Conservation (phyloP, 345 rosid genomes). For the Salix caprea region DNA sequence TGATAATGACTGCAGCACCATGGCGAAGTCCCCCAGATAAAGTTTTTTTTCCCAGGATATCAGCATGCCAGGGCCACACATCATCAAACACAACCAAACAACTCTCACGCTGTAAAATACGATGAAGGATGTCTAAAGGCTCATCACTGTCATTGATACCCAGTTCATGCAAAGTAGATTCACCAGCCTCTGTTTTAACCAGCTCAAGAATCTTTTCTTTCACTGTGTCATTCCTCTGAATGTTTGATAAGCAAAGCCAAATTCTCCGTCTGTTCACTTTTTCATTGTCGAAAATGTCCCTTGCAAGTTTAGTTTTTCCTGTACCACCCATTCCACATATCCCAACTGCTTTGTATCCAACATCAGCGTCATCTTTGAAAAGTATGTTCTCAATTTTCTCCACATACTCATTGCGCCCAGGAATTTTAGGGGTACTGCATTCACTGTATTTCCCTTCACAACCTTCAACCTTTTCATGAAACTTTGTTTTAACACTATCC, state of each 20-base stretch:
- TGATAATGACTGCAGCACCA: background rate
- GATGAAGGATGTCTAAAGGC: no score
- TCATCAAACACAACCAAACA: background rate
- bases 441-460: background rate
- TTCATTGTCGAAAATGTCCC: background rate
- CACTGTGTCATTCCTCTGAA: background rate
- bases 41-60: background rate
- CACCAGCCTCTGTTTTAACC: background rate
- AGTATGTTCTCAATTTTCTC: background rate
- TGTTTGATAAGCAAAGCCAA: background rate
- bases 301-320: slow-evolving; percentile 1
- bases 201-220: background rate
- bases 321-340: background rate
- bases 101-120: no score
- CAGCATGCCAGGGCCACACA: background rate
- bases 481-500: rapidly evolving
- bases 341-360: background rate
- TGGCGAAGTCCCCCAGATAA: background rate
- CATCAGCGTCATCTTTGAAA: background rate
- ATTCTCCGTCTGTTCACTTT: background rate
- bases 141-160: no score
- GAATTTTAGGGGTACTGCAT: background rate
- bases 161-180: no score
- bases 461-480: background rate
- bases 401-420: background rate